Conservation (phyloP, 495 filamentous ascomycete genomes). For the Pyronema domesticum region DNA sequence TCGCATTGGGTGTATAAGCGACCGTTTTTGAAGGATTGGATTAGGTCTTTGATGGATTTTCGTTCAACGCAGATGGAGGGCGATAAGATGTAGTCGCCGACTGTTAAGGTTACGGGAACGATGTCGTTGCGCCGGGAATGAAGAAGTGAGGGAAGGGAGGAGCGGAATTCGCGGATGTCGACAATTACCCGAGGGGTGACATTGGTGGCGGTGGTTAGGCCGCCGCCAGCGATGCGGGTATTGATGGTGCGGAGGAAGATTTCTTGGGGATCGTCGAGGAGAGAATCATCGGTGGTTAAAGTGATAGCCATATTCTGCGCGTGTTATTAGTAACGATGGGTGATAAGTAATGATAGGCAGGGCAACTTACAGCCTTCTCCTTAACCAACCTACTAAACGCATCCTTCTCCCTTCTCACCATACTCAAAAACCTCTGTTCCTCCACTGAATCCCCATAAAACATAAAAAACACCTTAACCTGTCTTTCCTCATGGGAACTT, state of each 20-base stretch:
- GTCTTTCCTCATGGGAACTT: slow-evolving; percentile 74
- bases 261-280: slow-evolving; percentile 69
- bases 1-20: slow-evolving; percentile 84
- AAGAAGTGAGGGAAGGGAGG: slow-evolving; percentile 73
- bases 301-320: slow-evolving; percentile 65
- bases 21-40: slow-evolving; percentile 77
- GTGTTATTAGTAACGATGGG: slow-evolving; percentile 7
- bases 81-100: slow-evolving; percentile 87
- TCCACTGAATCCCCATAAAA: slow-evolving; percentile 91
- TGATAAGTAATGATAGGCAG: not conserved
- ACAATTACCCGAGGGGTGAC: slow-evolving; percentile 73
- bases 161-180: slow-evolving; percentile 89
- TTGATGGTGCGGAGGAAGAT: slow-evolving; percentile 88
- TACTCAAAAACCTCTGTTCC: slow-evolving; percentile 83
- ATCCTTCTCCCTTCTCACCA: slow-evolving; percentile 82
- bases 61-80: slow-evolving; percentile 86
- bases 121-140: slow-evolving; percentile 73
- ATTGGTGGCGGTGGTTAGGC: slow-evolving; percentile 69
- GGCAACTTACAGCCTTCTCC: slow-evolving; percentile 50
- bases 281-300: slow-evolving; percentile 52
- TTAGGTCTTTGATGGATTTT: slow-evolving; percentile 79
- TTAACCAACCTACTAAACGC: slow-evolving; percentile 84
- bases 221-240: slow-evolving; percentile 89
- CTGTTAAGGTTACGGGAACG: slow-evolving; percentile 85
- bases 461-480: slow-evolving; percentile 85